Evolutionary conservation across 495 filamentous ascomycete species (phyloP), one percentile per base, ranked within the genome.

Genomic region (Trichoderma gamsii): DNA sequence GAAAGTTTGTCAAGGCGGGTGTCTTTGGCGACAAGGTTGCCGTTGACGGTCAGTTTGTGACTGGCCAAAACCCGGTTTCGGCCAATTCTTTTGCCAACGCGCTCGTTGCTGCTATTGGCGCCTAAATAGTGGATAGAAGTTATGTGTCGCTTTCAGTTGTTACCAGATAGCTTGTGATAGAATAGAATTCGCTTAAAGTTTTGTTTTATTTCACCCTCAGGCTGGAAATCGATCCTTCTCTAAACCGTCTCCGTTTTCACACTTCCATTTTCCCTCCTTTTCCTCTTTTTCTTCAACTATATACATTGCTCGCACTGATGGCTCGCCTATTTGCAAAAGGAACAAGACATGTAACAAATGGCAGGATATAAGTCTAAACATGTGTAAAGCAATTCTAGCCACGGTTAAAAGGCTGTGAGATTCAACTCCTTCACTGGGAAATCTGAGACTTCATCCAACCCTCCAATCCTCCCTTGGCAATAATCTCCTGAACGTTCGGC

Each of bases 401-500:
- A 38, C 0, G 35, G 8, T 38, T 9, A 7, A 38, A 38, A 7
- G 35, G 35, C 35, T 38, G 35, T 38, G 7, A 3, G 35, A 38
- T 7, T 38, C 35, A 38, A 38, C 35, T 38, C 5, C 35, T 7
- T 38, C 35, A 38, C 35, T 38, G 35, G 35, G 35, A 38, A 41
- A 76, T 89, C 77, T 90, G 82, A 56, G 80, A 80, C 82, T 91
- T 90, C 4, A 96, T 91, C 93, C 93, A 97, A 66, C 87, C 86
- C 81, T 92, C 91, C 73, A 97, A 73, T 12, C 89, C 89, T 0
- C 90, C 92, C 69, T 80, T 75, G n/a, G 91, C 92, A 73, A 96
- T 88, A 68, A 96, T 94, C 75, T 91, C 91, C 75, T 97, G 94
- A 68, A 97, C 91, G 75, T 93, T 97, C 0, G 90, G 86, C 61